A percentile compares a stretch with the other conserved stretches of the same genome.
Conservation (phyloP, 345 rosid genomes). For the Linum trigynum region DNA sequence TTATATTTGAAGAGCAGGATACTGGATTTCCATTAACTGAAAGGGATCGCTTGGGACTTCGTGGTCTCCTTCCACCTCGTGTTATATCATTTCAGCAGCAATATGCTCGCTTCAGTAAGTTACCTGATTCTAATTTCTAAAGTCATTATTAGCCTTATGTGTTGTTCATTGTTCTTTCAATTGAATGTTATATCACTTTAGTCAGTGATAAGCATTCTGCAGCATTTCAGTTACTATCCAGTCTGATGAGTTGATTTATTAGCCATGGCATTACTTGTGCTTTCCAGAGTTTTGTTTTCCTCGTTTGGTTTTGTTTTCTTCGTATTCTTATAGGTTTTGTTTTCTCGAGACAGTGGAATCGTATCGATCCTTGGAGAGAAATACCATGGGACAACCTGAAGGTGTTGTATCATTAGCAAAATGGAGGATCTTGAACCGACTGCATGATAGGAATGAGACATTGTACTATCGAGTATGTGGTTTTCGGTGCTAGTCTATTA, state of each 20-base stretch:
- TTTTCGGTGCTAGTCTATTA: slow-evolving; percentile 12
- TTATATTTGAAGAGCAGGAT: slow-evolving; percentile 41
- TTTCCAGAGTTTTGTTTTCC: not conserved
- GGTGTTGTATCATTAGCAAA: slow-evolving; percentile 66
- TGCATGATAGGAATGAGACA: slow-evolving; percentile 97
- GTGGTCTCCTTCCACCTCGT: slow-evolving; percentile 97
- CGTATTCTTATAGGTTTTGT: slow-evolving; percentile 6
- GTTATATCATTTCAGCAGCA: slow-evolving; percentile 86
- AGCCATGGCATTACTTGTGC: not conserved
- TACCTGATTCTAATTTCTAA: not conserved
- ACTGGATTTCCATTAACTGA: slow-evolving; percentile 92
- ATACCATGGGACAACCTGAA: slow-evolving; percentile 55
- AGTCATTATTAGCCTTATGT: too few species aligned
- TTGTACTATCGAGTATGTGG: slow-evolving; percentile 68
- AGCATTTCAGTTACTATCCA: not conserved
- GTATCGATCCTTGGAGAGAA: slow-evolving; percentile 76
- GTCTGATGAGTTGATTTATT: not conserved
- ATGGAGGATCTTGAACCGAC: slow-evolving; percentile 94
- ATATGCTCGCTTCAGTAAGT: slow-evolving; percentile 91
- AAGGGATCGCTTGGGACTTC: slow-evolving; percentile 87
- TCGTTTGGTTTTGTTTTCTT: not conserved
- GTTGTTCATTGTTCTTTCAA: not conserved
- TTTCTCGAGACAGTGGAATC: slow-evolving; percentile 60
- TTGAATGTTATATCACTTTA: not conserved
- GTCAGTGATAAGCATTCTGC: not conserved